A percentile compares a stretch with the other conserved stretches of the same genome.
These are phyloP conservation scores for Didymella keratinophila DNA, from an alignment of 2,329 filamentous ascomycete genomes.

Conservation along the genomic window DNA sequence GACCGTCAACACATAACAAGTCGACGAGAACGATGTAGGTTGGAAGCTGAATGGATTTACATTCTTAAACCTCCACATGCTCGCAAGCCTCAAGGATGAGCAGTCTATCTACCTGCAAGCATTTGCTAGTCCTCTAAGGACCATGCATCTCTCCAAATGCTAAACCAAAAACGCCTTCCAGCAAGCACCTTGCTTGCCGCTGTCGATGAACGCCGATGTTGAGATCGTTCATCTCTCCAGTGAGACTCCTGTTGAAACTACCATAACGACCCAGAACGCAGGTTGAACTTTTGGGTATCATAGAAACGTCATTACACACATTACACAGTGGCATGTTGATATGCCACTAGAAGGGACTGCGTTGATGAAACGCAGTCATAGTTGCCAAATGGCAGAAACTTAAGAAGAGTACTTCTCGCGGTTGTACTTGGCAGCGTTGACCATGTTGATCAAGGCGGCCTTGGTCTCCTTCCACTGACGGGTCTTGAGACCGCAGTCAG, in stretches of 20 bases:
- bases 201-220: conserved; percentile 51
- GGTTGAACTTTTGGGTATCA: conserved; percentile 56
- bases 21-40: background rate
- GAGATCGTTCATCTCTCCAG: conserved; percentile 47
- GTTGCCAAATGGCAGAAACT: conserved; percentile 35
- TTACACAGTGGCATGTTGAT: conserved; percentile 52
- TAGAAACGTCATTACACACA: conserved; percentile 51
- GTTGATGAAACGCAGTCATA: conserved; percentile 45
- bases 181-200: conserved; percentile 25
- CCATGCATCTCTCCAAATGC: background rate
- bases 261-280: conserved; percentile 50
- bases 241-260: conserved; percentile 29
- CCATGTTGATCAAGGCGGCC: conserved; percentile 94
- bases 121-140: background rate
- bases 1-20: background rate
- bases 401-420: conserved; percentile 82
- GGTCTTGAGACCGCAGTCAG: conserved; percentile 99
- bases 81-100: background rate
- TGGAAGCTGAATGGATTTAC: conserved; percentile 19
- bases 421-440: conserved; percentile 97
- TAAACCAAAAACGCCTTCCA: conserved; percentile 18
- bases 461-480: conserved; percentile 99
- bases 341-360: conserved; percentile 43
- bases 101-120: conserved; percentile 14
- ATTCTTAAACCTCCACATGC: conserved; percentile 18